Evolutionary conservation across 371 early-diverging fungal species (phyloP).

Genomic region (Coemansia sp.): DNA sequence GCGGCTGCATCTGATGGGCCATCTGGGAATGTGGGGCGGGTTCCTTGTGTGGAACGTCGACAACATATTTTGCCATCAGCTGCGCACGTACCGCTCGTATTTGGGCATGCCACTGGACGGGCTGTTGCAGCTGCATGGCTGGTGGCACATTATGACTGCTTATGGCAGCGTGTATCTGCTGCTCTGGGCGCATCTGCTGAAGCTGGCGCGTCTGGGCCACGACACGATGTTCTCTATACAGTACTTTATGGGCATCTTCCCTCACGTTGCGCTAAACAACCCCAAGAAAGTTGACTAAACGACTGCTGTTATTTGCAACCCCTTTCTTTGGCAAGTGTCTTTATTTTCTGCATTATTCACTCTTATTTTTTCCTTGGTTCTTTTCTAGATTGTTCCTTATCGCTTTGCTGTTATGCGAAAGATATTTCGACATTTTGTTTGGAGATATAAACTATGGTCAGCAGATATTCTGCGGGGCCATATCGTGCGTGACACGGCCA

Average conservation of each 20-base stretch:
- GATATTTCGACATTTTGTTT: not conserved
- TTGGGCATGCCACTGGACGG: constrained; percentile 60
- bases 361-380: not conserved
- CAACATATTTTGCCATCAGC: constrained; percentile 63
- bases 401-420: not conserved
- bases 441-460: not conserved
- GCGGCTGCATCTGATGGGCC: constrained; percentile 25
- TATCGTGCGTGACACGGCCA: not conserved
- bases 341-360: not conserved
- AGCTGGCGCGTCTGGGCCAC: constrained; percentile 29
- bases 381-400: not conserved
- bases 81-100: constrained; percentile 56
- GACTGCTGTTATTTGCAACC: not conserved
- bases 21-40: constrained; percentile 53
- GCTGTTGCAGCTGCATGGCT: constrained; percentile 71
- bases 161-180: constrained; percentile 50
- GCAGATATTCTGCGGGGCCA: not conserved
- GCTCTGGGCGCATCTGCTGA: constrained; percentile 34
- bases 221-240: constrained; percentile 27
- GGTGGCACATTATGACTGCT: constrained; percentile 77
- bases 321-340: not conserved
- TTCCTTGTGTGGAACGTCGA: constrained; percentile 79
- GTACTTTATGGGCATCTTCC: constrained; percentile 28
- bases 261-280: constrained; percentile 18
- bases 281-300: constrained; percentile 42